Percentiles rank a stretch among this genome's conserved stretches.
These are phyloP conservation scores for Alternaria conjuncta DNA, from an alignment of 2,329 filamentous ascomycete genomes.

Conservation along the genomic window DNA sequence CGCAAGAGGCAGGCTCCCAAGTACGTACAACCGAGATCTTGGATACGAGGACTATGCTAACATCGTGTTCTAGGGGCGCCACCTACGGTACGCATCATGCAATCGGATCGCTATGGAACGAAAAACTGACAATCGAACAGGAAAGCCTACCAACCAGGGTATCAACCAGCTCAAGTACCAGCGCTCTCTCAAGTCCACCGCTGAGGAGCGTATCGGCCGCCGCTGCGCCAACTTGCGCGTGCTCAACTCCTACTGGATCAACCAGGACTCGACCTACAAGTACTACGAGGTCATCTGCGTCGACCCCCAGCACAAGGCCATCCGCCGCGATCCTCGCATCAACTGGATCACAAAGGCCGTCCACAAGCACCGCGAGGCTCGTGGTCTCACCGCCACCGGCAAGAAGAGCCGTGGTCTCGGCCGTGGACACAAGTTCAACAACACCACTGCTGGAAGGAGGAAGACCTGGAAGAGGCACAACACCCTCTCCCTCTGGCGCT, in stretches of 20 bases:
- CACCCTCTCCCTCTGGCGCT: conserved; percentile 98
- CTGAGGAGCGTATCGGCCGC: conserved; percentile 99
- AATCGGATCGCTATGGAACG: conserved; percentile 2
- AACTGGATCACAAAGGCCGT: conserved; percentile 99
- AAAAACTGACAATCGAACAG: conserved; percentile 58
- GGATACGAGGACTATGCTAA: conserved; percentile 30
- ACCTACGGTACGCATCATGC: conserved; percentile 80
- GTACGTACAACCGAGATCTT: conserved; percentile 29
- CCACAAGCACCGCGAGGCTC: conserved; percentile 99
- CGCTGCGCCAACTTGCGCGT: conserved; percentile 99
- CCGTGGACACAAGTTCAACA: conserved; percentile 99
- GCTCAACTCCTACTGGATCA: conserved; percentile 99
- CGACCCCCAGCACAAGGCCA: conserved; percentile 99
- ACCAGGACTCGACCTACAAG: conserved; percentile 99
- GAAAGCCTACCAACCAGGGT: conserved; percentile 99
- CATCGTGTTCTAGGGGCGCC: conserved; percentile 69
- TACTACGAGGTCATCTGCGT: conserved; percentile 99
- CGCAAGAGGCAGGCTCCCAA: conserved; percentile 96
- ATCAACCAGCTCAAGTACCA: conserved; percentile 99
- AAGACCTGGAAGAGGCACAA: conserved; percentile 99
- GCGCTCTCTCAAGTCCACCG: conserved; percentile 95
- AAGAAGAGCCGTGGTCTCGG: conserved; percentile 99
- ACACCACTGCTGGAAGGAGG: conserved; percentile 94
- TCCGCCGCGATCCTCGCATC: conserved; percentile 98
- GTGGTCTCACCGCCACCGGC: conserved; percentile 96